Percentiles rank a stretch among this genome's conserved stretches.
phyloP scores from a whole-genome alignment of 2,329 filamentous ascomycete genomes.

The Botrytis aclada region DNA sequence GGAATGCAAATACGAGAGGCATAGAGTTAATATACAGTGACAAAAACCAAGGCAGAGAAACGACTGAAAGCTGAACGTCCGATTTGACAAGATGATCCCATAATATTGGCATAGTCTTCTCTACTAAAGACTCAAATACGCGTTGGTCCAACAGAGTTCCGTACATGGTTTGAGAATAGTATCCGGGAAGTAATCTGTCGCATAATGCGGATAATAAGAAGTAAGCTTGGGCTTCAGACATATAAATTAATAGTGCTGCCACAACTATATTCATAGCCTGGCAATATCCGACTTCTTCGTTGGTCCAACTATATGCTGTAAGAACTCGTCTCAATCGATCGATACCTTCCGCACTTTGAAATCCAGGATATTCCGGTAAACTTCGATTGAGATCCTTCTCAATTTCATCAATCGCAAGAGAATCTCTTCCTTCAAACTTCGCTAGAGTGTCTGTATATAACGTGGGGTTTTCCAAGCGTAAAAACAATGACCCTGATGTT shows the following conservation, averaged over 20 bases:
- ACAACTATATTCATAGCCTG: constrained; percentile 99
- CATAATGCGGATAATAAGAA: constrained; percentile 89
- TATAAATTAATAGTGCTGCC: constrained; percentile 96
- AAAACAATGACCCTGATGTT: constrained; percentile 84
- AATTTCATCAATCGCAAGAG: constrained; percentile 96
- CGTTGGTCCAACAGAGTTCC: constrained; percentile 94
- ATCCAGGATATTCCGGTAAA: constrained; percentile 94
- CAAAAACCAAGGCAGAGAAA: constrained; percentile 95
- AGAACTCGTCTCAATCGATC: constrained; percentile 83
- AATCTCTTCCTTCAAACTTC: constrained; percentile 81
- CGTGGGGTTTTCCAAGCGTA: constrained; percentile 80
- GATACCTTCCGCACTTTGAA: constrained; percentile 95
- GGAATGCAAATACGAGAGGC: constrained; percentile 95
- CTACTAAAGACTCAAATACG: constrained; percentile 96
- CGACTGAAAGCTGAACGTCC: constrained; percentile 94
- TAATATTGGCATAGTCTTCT: constrained; percentile 96
- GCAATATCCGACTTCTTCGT: constrained; percentile 94
- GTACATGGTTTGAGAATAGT: constrained; percentile 99
- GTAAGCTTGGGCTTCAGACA: constrained; percentile 94
- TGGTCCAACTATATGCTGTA: constrained; percentile 96
- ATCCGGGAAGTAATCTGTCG: constrained; percentile 88
- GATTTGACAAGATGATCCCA: constrained; percentile 98
- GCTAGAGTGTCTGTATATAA: constrained; percentile 79
- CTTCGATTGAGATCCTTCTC: constrained; percentile 97
- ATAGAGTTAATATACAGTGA: constrained; percentile 99